Evolutionary conservation across 108 stramenopile species (phyloP).

Genomic region (Phaeodactylum tricornutum): DNA sequence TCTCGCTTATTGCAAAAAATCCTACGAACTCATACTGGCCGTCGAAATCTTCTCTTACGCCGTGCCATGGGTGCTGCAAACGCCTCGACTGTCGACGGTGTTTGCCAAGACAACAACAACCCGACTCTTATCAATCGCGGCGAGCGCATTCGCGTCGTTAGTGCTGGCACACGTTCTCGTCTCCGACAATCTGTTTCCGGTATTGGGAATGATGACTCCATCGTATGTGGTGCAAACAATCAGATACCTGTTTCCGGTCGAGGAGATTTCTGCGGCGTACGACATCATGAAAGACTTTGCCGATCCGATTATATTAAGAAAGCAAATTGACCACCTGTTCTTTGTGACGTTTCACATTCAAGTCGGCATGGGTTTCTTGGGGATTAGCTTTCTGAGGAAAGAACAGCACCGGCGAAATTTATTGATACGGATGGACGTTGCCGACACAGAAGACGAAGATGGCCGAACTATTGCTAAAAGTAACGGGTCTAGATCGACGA

Average conservation of each 20-base stretch:
- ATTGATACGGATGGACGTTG: conserved; percentile 71
- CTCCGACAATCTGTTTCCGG: conserved; percentile 13
- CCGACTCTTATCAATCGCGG: conserved; percentile 17
- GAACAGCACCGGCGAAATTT: conserved; percentile 73
- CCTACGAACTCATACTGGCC: conserved; percentile 53
- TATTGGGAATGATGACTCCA: conserved; percentile 15
- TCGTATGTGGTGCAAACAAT: conserved; percentile 15
- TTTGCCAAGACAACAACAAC: conserved; percentile 1
- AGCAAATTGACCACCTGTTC: conserved; percentile 50
- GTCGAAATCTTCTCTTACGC: conserved; percentile 65
- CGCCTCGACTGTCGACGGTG: background rate
- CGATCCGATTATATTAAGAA: conserved; percentile 27
- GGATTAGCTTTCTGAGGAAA: conserved; percentile 63
- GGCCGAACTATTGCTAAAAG: conserved; percentile 2
- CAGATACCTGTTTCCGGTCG: conserved; percentile 48
- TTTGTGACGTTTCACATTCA: conserved; percentile 86
- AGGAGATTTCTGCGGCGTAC: conserved; percentile 49
- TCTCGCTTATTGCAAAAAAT: conserved; percentile 41
- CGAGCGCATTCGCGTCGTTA: conserved; percentile 24
- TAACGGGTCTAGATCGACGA: background rate
- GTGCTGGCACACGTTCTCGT: conserved; percentile 16
- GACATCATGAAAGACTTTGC: conserved; percentile 40
- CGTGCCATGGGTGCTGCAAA: conserved; percentile 24
- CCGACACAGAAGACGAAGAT: conserved; percentile 6
- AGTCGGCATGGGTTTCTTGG: conserved; percentile 75